Base-by-base conservation (phyloP, 2,329 filamentous ascomycete genomes). In the Sphaerulina musiva region DNA sequence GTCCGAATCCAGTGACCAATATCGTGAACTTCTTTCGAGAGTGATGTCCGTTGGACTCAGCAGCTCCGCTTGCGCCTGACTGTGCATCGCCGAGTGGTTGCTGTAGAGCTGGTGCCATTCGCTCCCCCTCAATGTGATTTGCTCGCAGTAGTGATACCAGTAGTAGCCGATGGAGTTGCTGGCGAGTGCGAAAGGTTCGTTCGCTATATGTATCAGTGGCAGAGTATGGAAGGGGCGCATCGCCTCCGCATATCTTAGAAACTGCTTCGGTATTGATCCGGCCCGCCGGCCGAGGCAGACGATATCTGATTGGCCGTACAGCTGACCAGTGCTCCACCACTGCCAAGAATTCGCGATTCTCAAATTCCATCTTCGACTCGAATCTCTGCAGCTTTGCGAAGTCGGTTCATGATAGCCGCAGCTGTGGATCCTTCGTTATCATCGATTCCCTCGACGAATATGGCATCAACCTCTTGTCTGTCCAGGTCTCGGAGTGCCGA, bases 401-500 rank as follows among this genome's bases (percentile, higher is more conserved):
- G 60, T 46, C 76, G 64, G 51, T 78, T 78, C 76, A 78, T 78
- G 17, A 78, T 70, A 3, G 76, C 93, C 23, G 89, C 88, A 17
- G 90, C 89, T 62, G 93, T 85, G 68, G 93, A 87, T 32, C 86
- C 84, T 55, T 86, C 82, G 56, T 68, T 63, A 6, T 76, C 73
- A 17, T 76, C 71, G 54, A 96, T 87, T 2, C 92, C 92, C 69
- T 98, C 93, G 9, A 97, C 89, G 62, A 91, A 87, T 49, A 98
- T 96, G 17, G 86, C 78, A 67, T 93, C 84, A 3, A 89, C 89
- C 31, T 83, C 81, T 58, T 83, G 78, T 64, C 84, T 81, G 69
- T 98, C 93, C 59, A 98, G 79, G 62, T 91, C 87, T 50, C 93
- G 79, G 51, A 98, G 75, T 1, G 89, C 88, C 10, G 89, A 88